Conservation (phyloP, 225 moss, liverwort and hornwort species). For the Rhytidiadelphus loreus region DNA sequence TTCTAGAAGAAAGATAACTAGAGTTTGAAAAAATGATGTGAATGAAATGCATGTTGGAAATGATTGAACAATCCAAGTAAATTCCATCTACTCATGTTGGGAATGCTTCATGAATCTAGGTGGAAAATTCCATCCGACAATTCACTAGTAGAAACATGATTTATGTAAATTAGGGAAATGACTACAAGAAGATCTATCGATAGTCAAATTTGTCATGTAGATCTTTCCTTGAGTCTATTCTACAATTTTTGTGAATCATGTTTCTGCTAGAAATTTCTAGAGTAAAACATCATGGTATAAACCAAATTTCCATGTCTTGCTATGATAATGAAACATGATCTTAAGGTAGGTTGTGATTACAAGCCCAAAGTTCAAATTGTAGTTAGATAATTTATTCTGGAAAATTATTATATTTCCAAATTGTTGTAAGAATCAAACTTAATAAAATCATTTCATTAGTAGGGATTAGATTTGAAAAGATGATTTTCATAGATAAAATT, state of each 20-base stretch:
- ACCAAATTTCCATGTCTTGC: background rate
- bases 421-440: background rate
- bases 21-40: fast-evolving
- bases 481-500: no score
- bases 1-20: background rate
- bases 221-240: background rate
- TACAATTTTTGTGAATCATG: fast-evolving
- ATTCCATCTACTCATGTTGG: background rate
- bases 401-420: background rate
- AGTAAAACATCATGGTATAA: background rate
- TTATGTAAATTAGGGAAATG: fast-evolving
- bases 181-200: fast-evolving
- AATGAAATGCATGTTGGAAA: background rate
- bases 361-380: background rate
- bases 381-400: background rate
- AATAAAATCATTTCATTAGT: background rate
- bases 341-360: background rate
- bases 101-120: background rate
- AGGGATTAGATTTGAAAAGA: background rate
- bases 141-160: background rate
- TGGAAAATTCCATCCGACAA: background rate
- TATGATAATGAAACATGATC: background rate
- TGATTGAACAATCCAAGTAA: background rate
- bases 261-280: background rate
- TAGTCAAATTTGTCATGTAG: background rate